Evolutionary conservation across 345 rosid genomes (phyloP), one percentile per base, ranked within the genome.

Genomic region (Citrus unshiu): DNA sequence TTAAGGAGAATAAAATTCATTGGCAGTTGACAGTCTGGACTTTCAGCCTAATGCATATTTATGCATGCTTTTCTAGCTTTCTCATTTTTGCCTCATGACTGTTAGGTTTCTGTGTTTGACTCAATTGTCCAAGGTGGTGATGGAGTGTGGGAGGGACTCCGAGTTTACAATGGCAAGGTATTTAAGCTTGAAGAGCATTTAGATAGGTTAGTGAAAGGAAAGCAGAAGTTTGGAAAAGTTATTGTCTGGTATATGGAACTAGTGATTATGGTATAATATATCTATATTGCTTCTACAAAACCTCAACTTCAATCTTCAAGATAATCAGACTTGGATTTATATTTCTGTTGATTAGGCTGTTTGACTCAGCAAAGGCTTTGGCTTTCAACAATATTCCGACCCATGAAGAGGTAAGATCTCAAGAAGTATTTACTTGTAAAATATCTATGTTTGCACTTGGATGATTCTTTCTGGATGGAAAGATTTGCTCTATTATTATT

Each of bases 101-200:
- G 43, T 71, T 76, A 95, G 98, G 98, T 93, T 86, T 92, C 97
- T 62, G 95, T 92, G 21, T 93, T 95, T 83, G 97, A 95, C 84
- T 95, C 98, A 51, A 84, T 92, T 75, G 94, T 95, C 73, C 97
- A 93, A 93, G 98, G 98, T 16, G 97, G 98, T 80, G 95, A 93
- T 79, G 93, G 90, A 22, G 98, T 88, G 66, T 95, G 98, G 98
- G 98, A 95, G 89, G 98, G 98, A 68, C 95, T 95, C 74, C 80
- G 97, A 70, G 75, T 93, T 76, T 92, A 93, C 78, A 83, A 76
- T 43, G 88, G 95, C 80, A 93, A 87, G 84, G 65, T 93, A 68
- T 93, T 92, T 86, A 93, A 92, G 88, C 97, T 95, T 77, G 98
- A 95, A 68, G 97, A 91, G 73, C 98, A 92, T 87, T 77, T 93